Base-by-base conservation (phyloP, 371 early-diverging fungal genomes). In the Nosema muscidifuracis region DNA sequence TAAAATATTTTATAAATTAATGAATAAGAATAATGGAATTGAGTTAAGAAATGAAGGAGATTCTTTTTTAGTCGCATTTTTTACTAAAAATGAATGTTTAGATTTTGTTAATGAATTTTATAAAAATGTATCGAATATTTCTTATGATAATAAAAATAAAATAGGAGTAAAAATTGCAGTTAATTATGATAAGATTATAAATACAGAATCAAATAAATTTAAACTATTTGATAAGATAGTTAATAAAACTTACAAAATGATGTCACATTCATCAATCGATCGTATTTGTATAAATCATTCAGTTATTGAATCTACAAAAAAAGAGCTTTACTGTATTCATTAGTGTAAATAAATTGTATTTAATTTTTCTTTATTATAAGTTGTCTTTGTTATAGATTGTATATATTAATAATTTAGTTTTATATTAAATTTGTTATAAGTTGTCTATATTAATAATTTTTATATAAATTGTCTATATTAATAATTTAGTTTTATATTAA, bases 41-140 rank as follows among this genome's bases (percentile, higher is more conserved):
- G 56, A 53, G 26, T 22, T 57, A 18, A 55, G 58, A 22, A 72
- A 72, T 36, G 73, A 72, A 57, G 73, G 73, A 40, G 73, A 72
- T 58, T 53, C 73, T 13, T 72, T 72, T 50, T 47, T 72, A 2
- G 2, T 65, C 15, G 38, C 43, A 16, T 72, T 72, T 44, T 31
- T 33, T 9, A 55, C 42, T 36, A 38, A 26, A 38, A 24, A 36
- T 22, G 36, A 61, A 33, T 42, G 61, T 15, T 26, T 63, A 6
- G 24, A 51, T 15, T 71, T 71, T 31, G 47, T 51, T n/a, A 40
- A 30, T n/a, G 24, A 34, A 24, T 63, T 71, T 53, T 47, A 63
- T 38, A 55, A 40, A 15, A 33, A 63, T 18, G 42, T 47, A 34
- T 13, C 24, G 0, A 36, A 55, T 1, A 50, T 44, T 22, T 28